Evolutionary conservation across 768 basidiomycete genomes (phyloP).

Genomic region (Psilocybe sp.): DNA sequence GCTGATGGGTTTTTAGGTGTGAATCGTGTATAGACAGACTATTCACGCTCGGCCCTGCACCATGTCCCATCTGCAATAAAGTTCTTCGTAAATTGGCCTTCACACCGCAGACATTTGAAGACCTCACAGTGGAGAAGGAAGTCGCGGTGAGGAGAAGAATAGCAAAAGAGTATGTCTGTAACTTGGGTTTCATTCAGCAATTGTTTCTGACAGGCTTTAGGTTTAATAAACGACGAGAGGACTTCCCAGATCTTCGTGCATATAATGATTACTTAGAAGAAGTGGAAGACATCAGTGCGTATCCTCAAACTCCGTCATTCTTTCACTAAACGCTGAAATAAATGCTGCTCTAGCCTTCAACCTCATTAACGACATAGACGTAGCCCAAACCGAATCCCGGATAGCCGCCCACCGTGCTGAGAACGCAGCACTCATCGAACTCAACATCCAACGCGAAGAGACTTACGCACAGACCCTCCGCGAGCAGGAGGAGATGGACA

Average conservation of each 20-base stretch:
- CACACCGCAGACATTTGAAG: slow-evolving; percentile 92
- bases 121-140: slow-evolving; percentile 91
- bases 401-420: slow-evolving; percentile 76
- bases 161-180: slow-evolving; percentile 72
- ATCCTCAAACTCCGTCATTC: slow-evolving; percentile 2
- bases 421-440: slow-evolving; percentile 80
- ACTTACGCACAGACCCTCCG: slow-evolving; percentile 67
- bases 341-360: slow-evolving; percentile 75
- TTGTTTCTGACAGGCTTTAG: slow-evolving; percentile 34
- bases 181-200: neutral
- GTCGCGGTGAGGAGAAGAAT: slow-evolving; percentile 85
- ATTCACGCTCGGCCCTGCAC: slow-evolving; percentile 93
- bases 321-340: neutral
- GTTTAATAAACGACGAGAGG: slow-evolving; percentile 91
- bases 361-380: slow-evolving; percentile 85
- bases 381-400: slow-evolving; percentile 77
- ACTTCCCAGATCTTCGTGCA: slow-evolving; percentile 73
- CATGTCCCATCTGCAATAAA: slow-evolving; percentile 91
- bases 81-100: slow-evolving; percentile 92
- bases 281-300: slow-evolving; percentile 80
- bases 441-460: slow-evolving; percentile 82
- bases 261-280: slow-evolving; percentile 97
- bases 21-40: slow-evolving; percentile 97
- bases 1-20: slow-evolving; percentile 57
- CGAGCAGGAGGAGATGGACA: slow-evolving; percentile 80